These are phyloP conservation scores for Acanthamoeba castellanii DNA, from an alignment of 208 protist species.

Conservation along the genomic window DNA sequence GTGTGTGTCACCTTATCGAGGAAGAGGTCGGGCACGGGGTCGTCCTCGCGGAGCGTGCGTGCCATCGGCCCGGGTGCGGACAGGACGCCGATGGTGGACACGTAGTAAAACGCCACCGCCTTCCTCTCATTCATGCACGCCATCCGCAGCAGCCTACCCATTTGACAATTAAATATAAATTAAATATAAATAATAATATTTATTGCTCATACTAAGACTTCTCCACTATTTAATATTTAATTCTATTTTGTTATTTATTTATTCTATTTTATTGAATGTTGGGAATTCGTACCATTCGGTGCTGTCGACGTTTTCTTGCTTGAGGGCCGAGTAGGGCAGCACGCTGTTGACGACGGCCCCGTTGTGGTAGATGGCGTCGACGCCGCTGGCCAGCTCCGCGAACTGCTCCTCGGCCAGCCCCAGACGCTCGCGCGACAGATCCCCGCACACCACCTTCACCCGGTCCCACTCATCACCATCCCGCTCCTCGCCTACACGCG, in stretches of 20 bases:
- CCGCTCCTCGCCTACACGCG: too few relatives aligned
- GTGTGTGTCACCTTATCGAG: not conserved
- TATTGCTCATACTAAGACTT: too few relatives aligned
- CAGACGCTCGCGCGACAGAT: not conserved
- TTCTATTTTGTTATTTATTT: not conserved
- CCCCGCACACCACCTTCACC: slow-evolving; percentile 31
- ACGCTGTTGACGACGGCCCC: slow-evolving; percentile 62
- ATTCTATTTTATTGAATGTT: not conserved
- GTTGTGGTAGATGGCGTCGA: slow-evolving; percentile 72
- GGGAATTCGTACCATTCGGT: not conserved
- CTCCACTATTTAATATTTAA: too few relatives aligned
- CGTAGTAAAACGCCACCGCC: slow-evolving; percentile 38
- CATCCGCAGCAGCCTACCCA: slow-evolving; percentile 48
- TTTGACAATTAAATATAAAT: not conserved
- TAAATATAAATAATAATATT: too few relatives aligned
- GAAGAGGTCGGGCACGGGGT: slow-evolving; percentile 63
- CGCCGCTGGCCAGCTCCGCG: not conserved
- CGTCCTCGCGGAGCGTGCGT: slow-evolving; percentile 4
- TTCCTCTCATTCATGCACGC: slow-evolving; percentile 16
- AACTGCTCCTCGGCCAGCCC: not conserved
- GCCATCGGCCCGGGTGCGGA: not conserved
- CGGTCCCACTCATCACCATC: not conserved
- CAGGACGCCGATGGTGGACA: slow-evolving; percentile 55
- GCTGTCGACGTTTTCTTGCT: slow-evolving; percentile 7
- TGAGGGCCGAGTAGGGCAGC: slow-evolving; percentile 49